Base-by-base conservation (phyloP, 2,329 filamentous ascomycete genomes). In the Falciphora oryzae region DNA sequence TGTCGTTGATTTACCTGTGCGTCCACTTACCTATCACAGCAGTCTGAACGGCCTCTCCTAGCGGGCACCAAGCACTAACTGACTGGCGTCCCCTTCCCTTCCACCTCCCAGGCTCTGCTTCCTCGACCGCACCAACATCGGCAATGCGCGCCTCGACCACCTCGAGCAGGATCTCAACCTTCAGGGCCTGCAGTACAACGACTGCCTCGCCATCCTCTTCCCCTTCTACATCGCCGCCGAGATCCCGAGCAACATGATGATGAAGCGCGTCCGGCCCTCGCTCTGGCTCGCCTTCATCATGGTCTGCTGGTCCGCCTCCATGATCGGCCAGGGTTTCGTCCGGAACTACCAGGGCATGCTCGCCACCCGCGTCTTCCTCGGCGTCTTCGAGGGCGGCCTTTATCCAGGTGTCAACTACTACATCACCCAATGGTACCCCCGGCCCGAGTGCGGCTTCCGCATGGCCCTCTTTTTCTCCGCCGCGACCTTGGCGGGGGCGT, bases 341-440 rank as follows among this genome's bases (percentile, higher is more conserved):
- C 79, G 86, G 66, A 96, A 86, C 72, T 97, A 93, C 77, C 78
- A 81, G 53, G 92, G 92, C 1, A 79, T 97, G 27, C 44, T 67
- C n/a, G 61, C 44, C 61, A 59, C 62, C 22, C 31, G 57, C 10
- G 63, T 56, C 25, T 94, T 97, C 75, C 83, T 97, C 0, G 93
- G 93, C 11, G 62, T 91, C 0, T 89, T 88, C 66, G 88, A 92
- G 77, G 86, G 87, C 4, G 89, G 87, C 74, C 89, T 92, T 81
- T 90, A 90, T 68, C 89, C 89, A 3, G 89, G 88, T 29, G 57
- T 63, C 25, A 63, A 80, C 83, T 68, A 65, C 29, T 63, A 66
- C 50, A 57, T 68, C 31, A 63, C 56, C 2, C 32, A 32, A 53
- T 68, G 67, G 67, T 68, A 68, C 61, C 65, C 65, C 64, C 67